Conservation (phyloP, 441 rosid genomes). For the Rhodomyrtus psidioides region DNA sequence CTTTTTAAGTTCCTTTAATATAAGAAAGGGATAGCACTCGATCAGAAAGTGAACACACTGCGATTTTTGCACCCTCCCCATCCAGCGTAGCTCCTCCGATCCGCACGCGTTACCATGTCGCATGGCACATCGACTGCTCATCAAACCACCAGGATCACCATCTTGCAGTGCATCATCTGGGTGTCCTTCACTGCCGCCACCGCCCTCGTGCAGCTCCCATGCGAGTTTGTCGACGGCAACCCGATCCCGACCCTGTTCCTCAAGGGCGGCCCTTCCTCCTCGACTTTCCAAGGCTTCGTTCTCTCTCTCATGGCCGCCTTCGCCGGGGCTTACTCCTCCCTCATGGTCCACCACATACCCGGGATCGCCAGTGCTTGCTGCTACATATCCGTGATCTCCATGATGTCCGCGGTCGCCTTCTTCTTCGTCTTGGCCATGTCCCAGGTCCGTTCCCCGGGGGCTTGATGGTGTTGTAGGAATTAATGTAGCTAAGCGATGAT, state of each 20-base stretch:
- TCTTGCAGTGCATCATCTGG: slow-evolving; percentile 1
- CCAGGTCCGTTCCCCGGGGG: neutral
- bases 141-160: neutral
- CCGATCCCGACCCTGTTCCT: neutral
- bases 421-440: neutral
- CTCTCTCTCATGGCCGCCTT: neutral
- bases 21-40: neutral
- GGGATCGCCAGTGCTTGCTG: neutral
- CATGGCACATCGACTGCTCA: neutral
- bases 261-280: neutral
- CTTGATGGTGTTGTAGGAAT: neutral
- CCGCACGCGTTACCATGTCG: neutral
- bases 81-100: too few relatives aligned
- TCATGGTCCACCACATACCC: neutral
- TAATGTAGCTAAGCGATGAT: neutral
- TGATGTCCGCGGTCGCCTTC: neutral
- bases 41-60: neutral
- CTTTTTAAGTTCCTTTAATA: neutral
- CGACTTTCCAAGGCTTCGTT: neutral
- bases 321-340: neutral
- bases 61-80: neutral
- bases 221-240: neutral
- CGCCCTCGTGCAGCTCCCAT: neutral
- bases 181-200: neutral
- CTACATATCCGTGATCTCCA: neutral